These are phyloP conservation scores for Colletotrichum sp. DNA, from an alignment of 2,329 filamentous ascomycete genomes.

Conservation along the genomic window DNA sequence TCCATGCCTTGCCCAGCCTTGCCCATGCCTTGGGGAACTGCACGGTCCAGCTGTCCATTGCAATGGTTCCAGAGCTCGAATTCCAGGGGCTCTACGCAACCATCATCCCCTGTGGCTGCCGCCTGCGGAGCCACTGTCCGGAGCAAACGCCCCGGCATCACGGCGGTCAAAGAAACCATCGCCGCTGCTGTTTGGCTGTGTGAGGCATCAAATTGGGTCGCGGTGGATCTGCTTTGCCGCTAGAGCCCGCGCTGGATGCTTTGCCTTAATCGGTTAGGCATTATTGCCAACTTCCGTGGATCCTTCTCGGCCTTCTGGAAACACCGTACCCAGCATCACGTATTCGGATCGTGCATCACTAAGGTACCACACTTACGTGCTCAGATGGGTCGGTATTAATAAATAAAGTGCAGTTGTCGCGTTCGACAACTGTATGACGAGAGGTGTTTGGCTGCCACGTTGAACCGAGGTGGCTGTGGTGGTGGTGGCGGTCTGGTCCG, in stretches of 20 bases:
- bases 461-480: not conserved
- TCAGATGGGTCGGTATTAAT: not conserved
- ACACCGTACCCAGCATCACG: not conserved
- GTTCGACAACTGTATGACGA: not conserved
- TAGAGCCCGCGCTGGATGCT: not conserved
- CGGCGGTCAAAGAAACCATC: not conserved
- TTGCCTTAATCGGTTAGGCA: not conserved
- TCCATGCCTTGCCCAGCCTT: not conserved
- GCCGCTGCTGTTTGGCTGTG: not conserved
- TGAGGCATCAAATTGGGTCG: not conserved
- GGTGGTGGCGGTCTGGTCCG: not conserved
- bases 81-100: not conserved
- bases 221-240: not conserved
- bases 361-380: not conserved
- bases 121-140: not conserved
- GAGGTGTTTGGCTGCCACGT: not conserved
- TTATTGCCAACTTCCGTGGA: not conserved
- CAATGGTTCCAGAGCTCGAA: not conserved
- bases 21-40: not conserved
- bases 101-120: slow-evolving; percentile 1
- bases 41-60: slow-evolving; percentile 1
- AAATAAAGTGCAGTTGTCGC: not conserved
- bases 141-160: slow-evolving; percentile 15
- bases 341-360: not conserved
- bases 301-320: not conserved